Evolutionary conservation across 441 rosid genomes (phyloP), one percentile per base, ranked within the genome.

Genomic region (Populus hybrid): DNA sequence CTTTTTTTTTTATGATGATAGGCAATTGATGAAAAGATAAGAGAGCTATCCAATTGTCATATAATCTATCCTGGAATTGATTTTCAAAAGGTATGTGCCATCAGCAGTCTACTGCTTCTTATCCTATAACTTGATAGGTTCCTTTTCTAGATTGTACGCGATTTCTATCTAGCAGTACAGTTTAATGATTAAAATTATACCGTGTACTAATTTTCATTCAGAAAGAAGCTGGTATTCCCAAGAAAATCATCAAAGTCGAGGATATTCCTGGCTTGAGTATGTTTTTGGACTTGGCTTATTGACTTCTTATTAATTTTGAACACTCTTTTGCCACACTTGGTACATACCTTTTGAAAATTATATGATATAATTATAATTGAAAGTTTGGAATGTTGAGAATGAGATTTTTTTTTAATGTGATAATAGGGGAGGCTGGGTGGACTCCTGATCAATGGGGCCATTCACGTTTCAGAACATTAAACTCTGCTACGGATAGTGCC

Each of bases 11-110:
- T 85, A 76, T 74, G 70, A 78, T 85, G 79, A 42, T 86, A 94
- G 99, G 99, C 97, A 75, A 93, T 97, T 78, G 97, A 92, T 86
- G 98, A 94, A 85, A 93, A 91, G 90, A 97, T 97, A 81, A 88
- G 91, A 87, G 97, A 94, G 85, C 93, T 97, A 77, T 94, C 99
- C 23, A 90, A 91, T 80, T 93, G 98, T 83, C 99, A 97, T 82
- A 87, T 84, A 79, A 90, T 97, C 78, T 90, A 97, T 74, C 77
- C 83, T 36, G 98, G 91, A 76, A 80, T 89, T 76, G 94, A 93
- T 77, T 93, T 93, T 82, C 95, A 82, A 87, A 93, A 91, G 99
- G 98, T 97, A 91, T 53, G 8, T 32, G 26, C 61, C 36, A 6
- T 68, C 30, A 21, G 30, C 23, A 63, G 23, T 63, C 66, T 63